phyloP scores from a whole-genome alignment of 441 rosid species.

The Aleurites moluccanus region DNA sequence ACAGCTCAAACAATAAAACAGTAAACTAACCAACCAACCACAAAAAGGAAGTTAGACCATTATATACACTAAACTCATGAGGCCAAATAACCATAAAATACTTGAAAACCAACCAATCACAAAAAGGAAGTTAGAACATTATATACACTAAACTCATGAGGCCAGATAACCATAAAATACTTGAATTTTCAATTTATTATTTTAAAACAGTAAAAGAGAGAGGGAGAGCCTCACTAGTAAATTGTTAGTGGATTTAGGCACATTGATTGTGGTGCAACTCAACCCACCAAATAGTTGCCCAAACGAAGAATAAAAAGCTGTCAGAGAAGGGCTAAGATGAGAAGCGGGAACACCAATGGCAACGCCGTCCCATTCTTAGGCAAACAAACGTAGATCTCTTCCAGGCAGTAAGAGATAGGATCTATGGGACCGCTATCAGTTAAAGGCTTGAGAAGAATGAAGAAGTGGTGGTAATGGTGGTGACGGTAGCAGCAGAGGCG shows the following conservation, averaged over 20 bases:
- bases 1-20: constrained; percentile 2
- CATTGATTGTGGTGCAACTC: constrained; percentile 43
- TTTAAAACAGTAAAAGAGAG: no score
- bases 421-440: no score
- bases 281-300: constrained; percentile 59
- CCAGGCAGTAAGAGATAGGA: no score
- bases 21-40: not conserved
- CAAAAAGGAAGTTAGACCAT: no score
- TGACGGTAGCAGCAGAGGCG: no score
- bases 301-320: constrained; percentile 61
- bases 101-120: not conserved
- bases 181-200: not conserved
- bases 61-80: not conserved
- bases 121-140: no score
- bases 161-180: not conserved
- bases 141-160: not conserved
- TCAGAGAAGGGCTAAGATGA: constrained; percentile 44
- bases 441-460: no score
- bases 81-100: not conserved
- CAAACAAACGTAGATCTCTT: no score
- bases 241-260: constrained; percentile 44
- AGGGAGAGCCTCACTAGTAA: constrained; percentile 62
- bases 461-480: no score
- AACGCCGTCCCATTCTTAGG: constrained; percentile 55
- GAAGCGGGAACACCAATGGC: constrained; percentile 72